Evolutionary conservation across 208 protist species (phyloP).

Genomic region (Leishmania major): DNA sequence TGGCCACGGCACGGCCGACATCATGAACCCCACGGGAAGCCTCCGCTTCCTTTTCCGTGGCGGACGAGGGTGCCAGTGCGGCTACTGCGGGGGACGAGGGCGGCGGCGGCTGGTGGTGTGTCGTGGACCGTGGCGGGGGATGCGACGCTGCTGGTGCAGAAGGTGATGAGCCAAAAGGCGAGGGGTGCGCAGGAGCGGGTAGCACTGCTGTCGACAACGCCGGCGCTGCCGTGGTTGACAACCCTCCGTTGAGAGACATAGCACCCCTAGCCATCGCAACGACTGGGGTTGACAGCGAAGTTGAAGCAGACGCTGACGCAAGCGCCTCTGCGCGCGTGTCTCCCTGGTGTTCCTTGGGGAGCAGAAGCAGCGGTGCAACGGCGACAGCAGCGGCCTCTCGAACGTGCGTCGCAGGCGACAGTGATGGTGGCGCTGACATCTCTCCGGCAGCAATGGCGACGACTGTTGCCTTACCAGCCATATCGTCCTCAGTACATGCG

Average conservation of each 20-base stretch:
- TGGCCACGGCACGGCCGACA: not conserved
- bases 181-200: not conserved
- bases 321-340: not conserved
- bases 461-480: not conserved
- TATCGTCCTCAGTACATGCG: not conserved
- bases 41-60: not conserved
- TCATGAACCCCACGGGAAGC: not conserved
- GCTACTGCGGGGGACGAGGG: not conserved
- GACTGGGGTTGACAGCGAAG: not conserved
- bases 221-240: not conserved
- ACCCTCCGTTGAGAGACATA: not conserved
- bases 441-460: not conserved
- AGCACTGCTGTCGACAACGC: not conserved
- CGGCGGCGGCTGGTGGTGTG: not conserved
- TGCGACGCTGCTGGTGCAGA: not conserved
- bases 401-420: not conserved
- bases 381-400: not conserved
- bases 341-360: not conserved
- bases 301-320: not conserved
- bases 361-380: not conserved
- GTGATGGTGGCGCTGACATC: too few relatives aligned
- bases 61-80: not conserved
- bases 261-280: not conserved
- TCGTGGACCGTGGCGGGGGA: not conserved
- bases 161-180: not conserved